These are phyloP conservation scores for Lathyrus aphaca DNA, from an alignment of 306 rosid species.

Conservation along the genomic window DNA sequence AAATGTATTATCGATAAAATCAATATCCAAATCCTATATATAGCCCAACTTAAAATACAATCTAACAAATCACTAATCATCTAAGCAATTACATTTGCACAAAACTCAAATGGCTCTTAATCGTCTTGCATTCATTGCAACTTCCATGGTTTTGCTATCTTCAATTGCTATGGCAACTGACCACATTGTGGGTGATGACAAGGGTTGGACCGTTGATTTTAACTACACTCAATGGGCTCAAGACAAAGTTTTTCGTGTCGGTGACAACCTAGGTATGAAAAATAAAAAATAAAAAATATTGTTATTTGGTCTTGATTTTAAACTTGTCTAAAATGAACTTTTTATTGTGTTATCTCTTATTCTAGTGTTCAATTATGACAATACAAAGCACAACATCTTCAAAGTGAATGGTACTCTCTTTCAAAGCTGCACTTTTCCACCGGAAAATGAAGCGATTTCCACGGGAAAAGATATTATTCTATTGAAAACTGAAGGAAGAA, in stretches of 20 bases:
- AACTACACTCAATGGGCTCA: slow-evolving; percentile 49
- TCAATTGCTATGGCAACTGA: slow-evolving; percentile 50
- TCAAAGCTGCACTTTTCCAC: slow-evolving; percentile 12
- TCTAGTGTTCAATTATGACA: slow-evolving; percentile 42
- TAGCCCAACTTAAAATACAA: neutral
- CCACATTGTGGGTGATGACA: slow-evolving; percentile 46
- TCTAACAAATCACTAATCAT: slow-evolving; percentile 24
- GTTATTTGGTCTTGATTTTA: no score
- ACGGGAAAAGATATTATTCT: slow-evolving; percentile 19
- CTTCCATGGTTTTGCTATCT: slow-evolving; percentile 45
- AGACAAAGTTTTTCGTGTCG: slow-evolving; percentile 47
- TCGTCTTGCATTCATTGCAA: slow-evolving; percentile 32
- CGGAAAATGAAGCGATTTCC: neutral
- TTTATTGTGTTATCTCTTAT: neutral
- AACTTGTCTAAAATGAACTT: neutral
- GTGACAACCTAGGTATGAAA: slow-evolving; percentile 51
- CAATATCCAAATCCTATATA: slow-evolving; percentile 34
- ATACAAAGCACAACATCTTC: slow-evolving; percentile 33
- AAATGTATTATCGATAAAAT: slow-evolving; percentile 22
- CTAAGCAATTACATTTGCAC: slow-evolving; percentile 27
- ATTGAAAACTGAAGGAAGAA: slow-evolving; percentile 29
- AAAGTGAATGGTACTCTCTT: slow-evolving; percentile 39
- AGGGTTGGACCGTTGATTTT: slow-evolving; percentile 46
- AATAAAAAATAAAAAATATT: no score
- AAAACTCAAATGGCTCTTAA: slow-evolving; percentile 47